Base-by-base conservation (phyloP, 805 yeast genomes). In the Yarrowia sp. region DNA sequence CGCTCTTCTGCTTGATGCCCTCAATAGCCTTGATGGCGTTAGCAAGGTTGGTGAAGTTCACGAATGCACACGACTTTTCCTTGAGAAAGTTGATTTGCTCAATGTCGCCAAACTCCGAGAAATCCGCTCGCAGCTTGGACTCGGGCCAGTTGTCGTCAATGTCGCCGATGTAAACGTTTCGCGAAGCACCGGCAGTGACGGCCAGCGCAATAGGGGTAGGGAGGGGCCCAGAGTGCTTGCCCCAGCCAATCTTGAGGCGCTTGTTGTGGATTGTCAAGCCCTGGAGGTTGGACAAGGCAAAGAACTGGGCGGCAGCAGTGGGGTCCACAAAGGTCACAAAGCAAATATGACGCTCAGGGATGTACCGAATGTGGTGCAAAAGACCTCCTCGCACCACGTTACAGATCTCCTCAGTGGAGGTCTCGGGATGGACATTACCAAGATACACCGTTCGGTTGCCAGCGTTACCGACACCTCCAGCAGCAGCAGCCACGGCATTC, bases 241-340 rank as follows among this genome's bases (percentile, higher is more conserved):
- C 99, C 98, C 99, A 93, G 18, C 98, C 97, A 65, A 93, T 92
- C 74, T 90, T 90, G 69, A 93, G 88, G 71, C 92, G 83, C 71
- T 96, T 83, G 74, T 87, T 88, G 73, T 90, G 96, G 67, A 93
- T 88, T 17, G 92, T 84, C 67, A 93, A 80, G 0, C 97, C 97
- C 73, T 92, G 96, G 68, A 92, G 79, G 72, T 91, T 92, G 69
- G 96, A 87, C 89, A 90, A 87, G 8, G 98, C 98, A 76, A 88
- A 93, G 74, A 93, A 93, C 76, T 93, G 98, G 1, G 97, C 97
- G 0, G 98, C 98, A 2, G 98, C 96, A 63, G 93, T 89, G 32
- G 98, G 97, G 74, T 95, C 98, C 69, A 93, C 87, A 74, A 95
- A 93, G 13, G 98, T 93, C 62, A 95, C 89, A 74, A 95, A 95